These are phyloP conservation scores for Rhizopogon salebrosus DNA, from an alignment of 768 basidiomycete species.

Conservation along the genomic window DNA sequence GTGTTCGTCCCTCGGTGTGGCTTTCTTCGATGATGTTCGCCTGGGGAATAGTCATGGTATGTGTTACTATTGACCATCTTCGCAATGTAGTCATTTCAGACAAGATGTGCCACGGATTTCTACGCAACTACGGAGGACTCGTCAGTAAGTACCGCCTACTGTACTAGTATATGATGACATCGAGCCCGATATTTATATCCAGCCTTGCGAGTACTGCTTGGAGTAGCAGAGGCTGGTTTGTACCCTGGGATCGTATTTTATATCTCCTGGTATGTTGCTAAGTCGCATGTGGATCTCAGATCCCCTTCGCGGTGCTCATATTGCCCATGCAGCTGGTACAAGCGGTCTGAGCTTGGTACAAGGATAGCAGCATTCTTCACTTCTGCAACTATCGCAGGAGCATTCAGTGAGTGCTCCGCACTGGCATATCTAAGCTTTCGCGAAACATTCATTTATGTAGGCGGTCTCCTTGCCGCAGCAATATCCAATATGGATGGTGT, in stretches of 20 bases:
- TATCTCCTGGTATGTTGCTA: constrained; percentile 43
- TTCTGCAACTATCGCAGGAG: constrained; percentile 74
- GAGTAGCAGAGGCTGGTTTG: constrained; percentile 39
- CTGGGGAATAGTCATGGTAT: constrained; percentile 39
- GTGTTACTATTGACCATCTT: constrained; percentile 1
- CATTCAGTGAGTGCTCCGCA: constrained; percentile 53
- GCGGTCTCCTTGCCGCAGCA: constrained; percentile 59
- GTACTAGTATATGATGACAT: background rate
- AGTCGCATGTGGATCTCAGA: background rate
- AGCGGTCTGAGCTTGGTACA: constrained; percentile 66
- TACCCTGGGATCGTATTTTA: constrained; percentile 56
- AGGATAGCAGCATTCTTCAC: constrained; percentile 76
- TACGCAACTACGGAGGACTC: constrained; percentile 56
- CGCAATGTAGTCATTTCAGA: background rate
- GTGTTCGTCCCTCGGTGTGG: constrained; percentile 65
- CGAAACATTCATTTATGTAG: constrained; percentile 25
- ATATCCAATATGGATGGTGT: constrained; percentile 70
- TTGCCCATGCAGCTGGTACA: constrained; percentile 59
- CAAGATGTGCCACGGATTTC: constrained; percentile 60
- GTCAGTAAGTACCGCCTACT: constrained; percentile 49
- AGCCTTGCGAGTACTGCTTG: constrained; percentile 41
- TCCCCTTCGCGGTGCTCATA: background rate
- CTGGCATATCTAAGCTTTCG: background rate
- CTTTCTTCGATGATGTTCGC: constrained; percentile 36
- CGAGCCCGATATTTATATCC: background rate